Evolutionary conservation across 371 early-diverging fungal genomes (phyloP), one percentile per base, ranked within the genome.

Genomic region (Polyrhizophydium stewartii): DNA sequence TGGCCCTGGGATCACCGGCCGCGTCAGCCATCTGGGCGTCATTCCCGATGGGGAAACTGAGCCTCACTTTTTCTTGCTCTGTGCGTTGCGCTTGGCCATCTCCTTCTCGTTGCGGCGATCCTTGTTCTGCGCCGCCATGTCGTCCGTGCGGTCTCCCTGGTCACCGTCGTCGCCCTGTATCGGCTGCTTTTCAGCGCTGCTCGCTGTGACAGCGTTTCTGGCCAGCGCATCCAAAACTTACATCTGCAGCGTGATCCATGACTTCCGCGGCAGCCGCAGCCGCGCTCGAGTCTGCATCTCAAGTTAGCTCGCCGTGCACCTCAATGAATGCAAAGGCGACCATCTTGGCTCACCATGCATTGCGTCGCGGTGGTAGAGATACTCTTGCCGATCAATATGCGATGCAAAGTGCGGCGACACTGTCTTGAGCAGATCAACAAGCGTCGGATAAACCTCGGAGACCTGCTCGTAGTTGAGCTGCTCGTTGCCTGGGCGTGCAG

Each of bases 331-430:
- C n/a, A n/a, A n/a, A n/a, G n/a, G n/a, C n/a, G n/a, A n/a, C n/a
- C n/a, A n/a, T n/a, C 35, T 35, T 13, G 35, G 7, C 35, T 7
- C 13, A 35, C 35, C 35, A 13, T 35, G 35, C 7, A 35, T 3
- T 10, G 12, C 2, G 10, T 50, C 56, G 27, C 22, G 61, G 38
- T 52, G 55, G 31, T 61, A 55, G 6, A 55, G 40, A 57, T 79
- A 83, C 31, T 72, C 77, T 60, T 83, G 83, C 24, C 75, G 60
- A 47, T 80, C 78, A 49, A 80, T 78, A 2, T 47, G 50, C 21
- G 37, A 41, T 6, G 55, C 66, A 59, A 83, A 83, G 51, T 79
- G 78, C 33, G 49, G 56, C 19, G 76, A 76, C 21, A 62, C 30
- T 2, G 55, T 49, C 28, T 65, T 64, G 30, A 83, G 49, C 24